A percentile compares a stretch with the other conserved stretches of the same genome.
Evolutionary conservation across 768 basidiomycete species (phyloP).

Genomic region (Leccinum longicurvipes): DNA sequence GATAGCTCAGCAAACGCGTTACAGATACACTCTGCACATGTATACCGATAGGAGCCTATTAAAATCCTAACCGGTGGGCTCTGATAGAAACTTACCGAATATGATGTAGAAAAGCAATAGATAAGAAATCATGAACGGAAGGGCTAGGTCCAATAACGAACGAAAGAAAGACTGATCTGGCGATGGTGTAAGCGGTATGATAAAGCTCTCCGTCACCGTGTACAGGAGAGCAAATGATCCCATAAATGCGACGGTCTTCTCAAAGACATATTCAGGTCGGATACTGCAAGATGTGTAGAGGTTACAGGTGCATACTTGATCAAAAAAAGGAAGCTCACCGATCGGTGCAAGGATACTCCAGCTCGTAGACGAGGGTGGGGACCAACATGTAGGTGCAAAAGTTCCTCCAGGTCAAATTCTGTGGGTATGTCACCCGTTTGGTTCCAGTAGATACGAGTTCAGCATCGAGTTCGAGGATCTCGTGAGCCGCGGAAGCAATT

Average conservation of each 20-base stretch:
- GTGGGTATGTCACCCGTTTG: slow-evolving; percentile 69
- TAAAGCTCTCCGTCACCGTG: slow-evolving; percentile 91
- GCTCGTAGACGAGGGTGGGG: slow-evolving; percentile 92
- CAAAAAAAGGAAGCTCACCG: slow-evolving; percentile 42
- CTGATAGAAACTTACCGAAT: slow-evolving; percentile 50
- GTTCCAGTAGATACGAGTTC: slow-evolving; percentile 77
- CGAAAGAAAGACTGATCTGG: slow-evolving; percentile 69
- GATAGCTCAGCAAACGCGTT: slow-evolving; percentile 94
- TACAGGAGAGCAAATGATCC: slow-evolving; percentile 95
- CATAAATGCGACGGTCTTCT: slow-evolving; percentile 80
- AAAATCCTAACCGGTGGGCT: not conserved
- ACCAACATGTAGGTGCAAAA: slow-evolving; percentile 84
- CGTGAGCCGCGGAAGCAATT: slow-evolving; percentile 68
- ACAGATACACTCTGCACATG: slow-evolving; percentile 80
- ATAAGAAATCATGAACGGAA: slow-evolving; percentile 94
- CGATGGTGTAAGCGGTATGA: slow-evolving; percentile 76
- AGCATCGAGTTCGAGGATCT: slow-evolving; percentile 70
- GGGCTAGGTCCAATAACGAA: slow-evolving; percentile 77
- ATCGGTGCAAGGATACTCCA: slow-evolving; percentile 93
- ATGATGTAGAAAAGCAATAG: slow-evolving; percentile 83
- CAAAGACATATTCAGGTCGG: slow-evolving; percentile 50
- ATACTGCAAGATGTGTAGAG: slow-evolving; percentile 17
- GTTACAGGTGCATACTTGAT: not conserved
- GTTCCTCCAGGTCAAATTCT: slow-evolving; percentile 77
- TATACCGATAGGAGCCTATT: not conserved